phyloP scores from a whole-genome alignment of 106 monocot species.

The Allium fistulosum region DNA sequence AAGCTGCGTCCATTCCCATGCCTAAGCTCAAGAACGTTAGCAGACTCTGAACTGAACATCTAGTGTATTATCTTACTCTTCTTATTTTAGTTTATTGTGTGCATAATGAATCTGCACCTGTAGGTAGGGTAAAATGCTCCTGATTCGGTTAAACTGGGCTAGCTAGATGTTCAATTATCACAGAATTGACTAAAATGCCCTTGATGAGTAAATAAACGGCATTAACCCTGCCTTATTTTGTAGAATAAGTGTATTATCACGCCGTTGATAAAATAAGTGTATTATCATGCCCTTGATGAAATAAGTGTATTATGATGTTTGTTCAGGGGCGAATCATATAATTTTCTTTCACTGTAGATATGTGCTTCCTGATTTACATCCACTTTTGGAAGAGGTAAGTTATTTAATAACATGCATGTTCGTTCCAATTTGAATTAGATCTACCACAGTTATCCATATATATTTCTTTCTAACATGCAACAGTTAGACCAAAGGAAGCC shows the following conservation, averaged over 20 bases:
- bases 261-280: too few species aligned
- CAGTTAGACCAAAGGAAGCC: slow-evolving; percentile 59
- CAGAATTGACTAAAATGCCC: too few species aligned
- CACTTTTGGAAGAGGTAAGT: slow-evolving; percentile 48
- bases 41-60: slow-evolving; percentile 54
- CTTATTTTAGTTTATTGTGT: background rate
- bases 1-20: slow-evolving; percentile 30
- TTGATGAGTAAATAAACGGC: too few species aligned
- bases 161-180: too few species aligned
- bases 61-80: slow-evolving; percentile 31
- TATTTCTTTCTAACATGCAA: slow-evolving; percentile 3
- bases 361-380: slow-evolving; percentile 61
- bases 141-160: too few species aligned
- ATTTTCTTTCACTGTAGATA: slow-evolving; percentile 26
- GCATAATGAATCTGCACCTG: too few species aligned
- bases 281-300: too few species aligned
- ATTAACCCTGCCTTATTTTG: too few species aligned
- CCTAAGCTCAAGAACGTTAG: slow-evolving; percentile 63
- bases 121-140: too few species aligned
- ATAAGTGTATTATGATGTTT: too few species aligned
- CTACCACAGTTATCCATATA: background rate
- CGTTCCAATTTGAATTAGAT: background rate
- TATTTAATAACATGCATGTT: background rate
- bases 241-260: too few species aligned
- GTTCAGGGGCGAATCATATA: background rate